Conservation (phyloP, 192 early-diverging fungal genomes). For the Entomortierella lignicola region DNA sequence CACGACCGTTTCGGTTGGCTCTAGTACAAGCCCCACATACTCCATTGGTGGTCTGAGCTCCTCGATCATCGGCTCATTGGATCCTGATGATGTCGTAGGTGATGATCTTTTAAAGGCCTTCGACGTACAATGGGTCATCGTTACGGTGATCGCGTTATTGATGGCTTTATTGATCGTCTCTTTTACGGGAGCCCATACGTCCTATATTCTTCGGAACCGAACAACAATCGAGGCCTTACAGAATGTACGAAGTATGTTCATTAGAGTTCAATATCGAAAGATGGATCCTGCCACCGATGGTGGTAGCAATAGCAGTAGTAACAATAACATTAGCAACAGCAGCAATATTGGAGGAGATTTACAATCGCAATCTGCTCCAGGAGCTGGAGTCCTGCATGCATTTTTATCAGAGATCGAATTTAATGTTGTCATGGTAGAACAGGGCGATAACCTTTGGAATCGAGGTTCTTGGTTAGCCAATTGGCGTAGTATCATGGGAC, state of each 20-base stretch:
- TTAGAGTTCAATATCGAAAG: conserved; percentile 44
- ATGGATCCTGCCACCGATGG: conserved; percentile 6
- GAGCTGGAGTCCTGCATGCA: conserved; percentile 8
- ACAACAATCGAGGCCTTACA: conserved; percentile 65
- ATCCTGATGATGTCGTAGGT: not conserved
- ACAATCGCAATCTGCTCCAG: not conserved
- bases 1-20: not conserved
- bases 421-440: conserved; percentile 45
- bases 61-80: too few species aligned
- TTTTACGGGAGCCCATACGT: conserved; percentile 64
- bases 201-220: conserved; percentile 59
- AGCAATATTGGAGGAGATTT: not conserved
- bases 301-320: too few species aligned
- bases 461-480: conserved; percentile 54
- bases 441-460: conserved; percentile 58
- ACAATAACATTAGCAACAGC: too few species aligned
- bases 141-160: conserved; percentile 54
- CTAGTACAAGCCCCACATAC: not conserved
- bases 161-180: conserved; percentile 61
- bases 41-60: too few species aligned
- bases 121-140: conserved; percentile 57
- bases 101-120: not conserved
- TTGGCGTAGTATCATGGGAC: conserved; percentile 62
- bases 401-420: conserved; percentile 43
- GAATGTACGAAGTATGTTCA: conserved; percentile 20